Conservation (phyloP, 2,329 filamentous ascomycete species). For the Davidsoniella australis region DNA sequence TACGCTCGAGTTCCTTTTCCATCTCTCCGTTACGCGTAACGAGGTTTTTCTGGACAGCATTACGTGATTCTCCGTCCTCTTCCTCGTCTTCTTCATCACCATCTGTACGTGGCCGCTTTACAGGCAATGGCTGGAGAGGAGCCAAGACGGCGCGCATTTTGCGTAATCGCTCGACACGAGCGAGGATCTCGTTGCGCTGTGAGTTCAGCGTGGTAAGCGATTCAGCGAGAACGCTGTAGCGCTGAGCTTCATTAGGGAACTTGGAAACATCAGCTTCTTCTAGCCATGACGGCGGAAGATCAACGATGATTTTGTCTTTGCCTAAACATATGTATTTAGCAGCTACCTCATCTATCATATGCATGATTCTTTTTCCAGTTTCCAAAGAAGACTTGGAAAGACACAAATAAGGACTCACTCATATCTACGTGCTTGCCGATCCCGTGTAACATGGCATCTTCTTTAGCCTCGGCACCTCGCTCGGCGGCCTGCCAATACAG, state of each 20-base stretch:
- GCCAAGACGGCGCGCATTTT: conserved; percentile 33
- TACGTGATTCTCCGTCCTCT: conserved; percentile 16
- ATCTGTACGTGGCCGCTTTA: conserved; percentile 1
- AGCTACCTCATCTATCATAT: neutral
- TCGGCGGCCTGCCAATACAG: conserved; percentile 38
- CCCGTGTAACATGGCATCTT: conserved; percentile 21
- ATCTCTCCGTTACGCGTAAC: conserved; percentile 47
- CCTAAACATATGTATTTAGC: conserved; percentile 24
- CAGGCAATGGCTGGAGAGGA: conserved; percentile 24
- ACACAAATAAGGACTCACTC: conserved; percentile 19
- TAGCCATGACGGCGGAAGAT: neutral
- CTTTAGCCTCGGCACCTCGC: conserved; percentile 21
- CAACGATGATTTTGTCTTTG: neutral
- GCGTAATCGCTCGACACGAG: conserved; percentile 29
- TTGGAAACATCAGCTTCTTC: neutral
- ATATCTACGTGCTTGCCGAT: conserved; percentile 28
- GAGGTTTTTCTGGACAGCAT: conserved; percentile 45
- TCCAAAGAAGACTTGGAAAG: neutral
- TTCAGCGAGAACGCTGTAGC: conserved; percentile 20
- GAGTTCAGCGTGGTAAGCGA: conserved; percentile 29
- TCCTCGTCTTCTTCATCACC: conserved; percentile 1
- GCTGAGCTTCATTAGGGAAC: neutral
- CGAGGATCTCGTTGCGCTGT: conserved; percentile 20
- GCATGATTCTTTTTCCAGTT: too few relatives aligned
- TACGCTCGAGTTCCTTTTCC: conserved; percentile 48